These are phyloP conservation scores for Podospora australis DNA, from an alignment of 495 filamentous ascomycete species.

Conservation along the genomic window DNA sequence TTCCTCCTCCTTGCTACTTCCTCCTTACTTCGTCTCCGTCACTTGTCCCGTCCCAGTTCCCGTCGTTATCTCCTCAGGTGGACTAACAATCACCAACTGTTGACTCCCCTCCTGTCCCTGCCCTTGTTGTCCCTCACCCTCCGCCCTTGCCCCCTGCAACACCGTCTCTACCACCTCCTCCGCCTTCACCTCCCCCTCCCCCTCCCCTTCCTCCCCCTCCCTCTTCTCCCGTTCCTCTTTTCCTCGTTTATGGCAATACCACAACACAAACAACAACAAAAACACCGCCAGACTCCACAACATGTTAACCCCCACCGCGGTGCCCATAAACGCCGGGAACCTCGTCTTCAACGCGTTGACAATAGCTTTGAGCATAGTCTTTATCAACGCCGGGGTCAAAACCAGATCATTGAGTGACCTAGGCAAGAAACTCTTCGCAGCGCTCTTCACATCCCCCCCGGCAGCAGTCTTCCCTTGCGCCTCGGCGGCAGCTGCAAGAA, in stretches of 20 bases:
- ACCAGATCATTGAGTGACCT: conserved; percentile 67
- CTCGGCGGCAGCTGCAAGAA: conserved; percentile 68
- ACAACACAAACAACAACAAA: conserved; percentile 81
- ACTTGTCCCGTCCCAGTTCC: too few species aligned
- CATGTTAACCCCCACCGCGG: too few species aligned
- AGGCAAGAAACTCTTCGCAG: conserved; percentile 32
- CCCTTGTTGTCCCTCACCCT: not conserved
- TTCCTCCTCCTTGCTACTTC: too few species aligned
- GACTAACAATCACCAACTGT: not conserved
- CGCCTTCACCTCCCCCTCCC: conserved; percentile 1
- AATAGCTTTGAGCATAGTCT: conserved; percentile 74
- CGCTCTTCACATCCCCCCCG: conserved; percentile 24
- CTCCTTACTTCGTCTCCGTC: too few species aligned
- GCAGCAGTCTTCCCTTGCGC: conserved; percentile 46
- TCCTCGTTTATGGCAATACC: conserved; percentile 96
- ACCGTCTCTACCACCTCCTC: conserved; percentile 4
- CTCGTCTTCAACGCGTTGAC: conserved; percentile 74
- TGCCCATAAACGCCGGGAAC: conserved; percentile 78
- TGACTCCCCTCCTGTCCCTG: not conserved
- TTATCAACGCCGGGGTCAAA: conserved; percentile 76
- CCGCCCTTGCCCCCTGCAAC: not conserved
- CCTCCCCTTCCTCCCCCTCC: conserved; percentile 34
- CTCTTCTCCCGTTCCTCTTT: conserved; percentile 72
- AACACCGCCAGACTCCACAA: conserved; percentile 80
- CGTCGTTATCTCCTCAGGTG: too few species aligned